Evolutionary conservation across 192 early-diverging fungal species (phyloP).

Genomic region (Globomyces pollinis-pini): DNA sequence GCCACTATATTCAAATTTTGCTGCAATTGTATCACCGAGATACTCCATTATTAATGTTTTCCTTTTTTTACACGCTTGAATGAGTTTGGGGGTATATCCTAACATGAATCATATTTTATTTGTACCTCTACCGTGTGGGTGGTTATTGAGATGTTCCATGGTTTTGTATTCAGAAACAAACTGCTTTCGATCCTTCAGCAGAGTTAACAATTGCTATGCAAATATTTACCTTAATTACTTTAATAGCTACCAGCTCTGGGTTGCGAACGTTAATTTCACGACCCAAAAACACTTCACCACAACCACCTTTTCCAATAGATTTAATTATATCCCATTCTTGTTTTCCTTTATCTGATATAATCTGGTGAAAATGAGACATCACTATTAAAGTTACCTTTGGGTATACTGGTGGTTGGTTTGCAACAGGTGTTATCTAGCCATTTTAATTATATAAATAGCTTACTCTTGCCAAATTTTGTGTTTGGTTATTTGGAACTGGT

Average conservation of each 20-base stretch:
- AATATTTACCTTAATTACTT: conserved; percentile 7
- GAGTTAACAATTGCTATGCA: no score
- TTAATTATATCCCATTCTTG: conserved; percentile 11
- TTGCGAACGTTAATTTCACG: not conserved
- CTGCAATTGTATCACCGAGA: conserved; percentile 12
- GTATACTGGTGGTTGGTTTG: no score
- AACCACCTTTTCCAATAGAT: conserved; percentile 19
- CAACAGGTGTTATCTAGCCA: no score
- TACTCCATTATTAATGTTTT: conserved; percentile 18
- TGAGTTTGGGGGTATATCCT: conserved; percentile 13
- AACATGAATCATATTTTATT: not conserved
- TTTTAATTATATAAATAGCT: no score
- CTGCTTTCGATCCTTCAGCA: conserved; percentile 25
- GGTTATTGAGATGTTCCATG: conserved; percentile 17
- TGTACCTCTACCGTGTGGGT: conserved; percentile 4
- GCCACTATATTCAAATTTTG: conserved; percentile 13
- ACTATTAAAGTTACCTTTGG: no score
- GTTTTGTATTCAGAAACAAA: conserved; percentile 12
- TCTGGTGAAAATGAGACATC: no score
- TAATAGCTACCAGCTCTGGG: conserved; percentile 13
- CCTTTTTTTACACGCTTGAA: not conserved
- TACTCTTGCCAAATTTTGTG: no score
- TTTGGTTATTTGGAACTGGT: not conserved
- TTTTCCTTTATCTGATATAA: conserved; percentile 13
- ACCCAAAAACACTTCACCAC: conserved; percentile 21